Base-by-base conservation (phyloP, 2,329 filamentous ascomycete genomes). In the Orbilia blumenaviensis region DNA sequence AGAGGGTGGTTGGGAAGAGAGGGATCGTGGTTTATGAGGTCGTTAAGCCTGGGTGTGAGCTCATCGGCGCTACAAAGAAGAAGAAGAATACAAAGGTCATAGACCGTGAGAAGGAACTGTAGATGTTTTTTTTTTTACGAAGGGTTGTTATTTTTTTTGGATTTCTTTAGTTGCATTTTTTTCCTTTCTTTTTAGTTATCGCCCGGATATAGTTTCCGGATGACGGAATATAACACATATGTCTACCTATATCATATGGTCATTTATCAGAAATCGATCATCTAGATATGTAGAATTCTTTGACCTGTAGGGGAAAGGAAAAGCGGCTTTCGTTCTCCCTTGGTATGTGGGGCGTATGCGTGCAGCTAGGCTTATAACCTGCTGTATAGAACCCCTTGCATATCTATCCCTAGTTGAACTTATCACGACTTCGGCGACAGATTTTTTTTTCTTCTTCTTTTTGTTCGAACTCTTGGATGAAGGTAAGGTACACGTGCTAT, bases 11-110 rank as follows among this genome's bases (percentile, higher is more conserved):
- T 36, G 85, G 85, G 0, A 82, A 85, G 66, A 83, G 85, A 44
- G 86, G 86, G 0, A 78, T 87, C 72, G 83, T 81, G n/a, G 83
- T 86, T 48, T 86, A 85, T 85, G 83, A 73, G 56, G 66, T 81
- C 44, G 75, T 66, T 23, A 69, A 64, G 27, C 25, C 14, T 34
- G 73, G 61, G 18, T 76, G 72, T 63, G 50, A 25, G 2, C 8
- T 9, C 8, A 34, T 21, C 10, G 14, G 21, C 4, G 27, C n/a
- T 2, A 34, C 8, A n/a, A 8, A 4, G n/a, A 16, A 34, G 27
- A 42, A 18, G 64, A n/a, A 18, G 63, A 32, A 23, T n/a, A 9
- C 10, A 25, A 38, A 54, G 44, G 25, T 21, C 34, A 16, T n/a
- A 14, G 9, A 48, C 10, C 10, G 38, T 16, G 12, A 42, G 29